Conservation (phyloP, 352 stramenopile species). For the Phytophthora podocarpi region DNA sequence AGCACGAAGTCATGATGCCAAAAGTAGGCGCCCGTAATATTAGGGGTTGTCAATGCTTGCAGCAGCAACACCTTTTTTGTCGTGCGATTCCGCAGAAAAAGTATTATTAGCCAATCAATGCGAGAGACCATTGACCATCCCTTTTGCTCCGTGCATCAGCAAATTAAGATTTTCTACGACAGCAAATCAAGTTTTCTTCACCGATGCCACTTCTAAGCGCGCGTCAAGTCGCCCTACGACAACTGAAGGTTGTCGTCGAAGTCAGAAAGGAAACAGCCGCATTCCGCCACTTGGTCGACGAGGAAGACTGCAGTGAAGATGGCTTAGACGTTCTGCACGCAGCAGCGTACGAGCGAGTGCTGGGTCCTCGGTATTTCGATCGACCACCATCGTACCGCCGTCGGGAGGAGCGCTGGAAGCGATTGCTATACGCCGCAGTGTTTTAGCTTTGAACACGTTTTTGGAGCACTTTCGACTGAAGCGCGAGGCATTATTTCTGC, state of each 20-base stretch:
- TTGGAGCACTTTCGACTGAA: neutral
- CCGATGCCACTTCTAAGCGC: neutral
- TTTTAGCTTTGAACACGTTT: neutral
- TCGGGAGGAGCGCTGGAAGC: neutral
- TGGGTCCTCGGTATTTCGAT: neutral
- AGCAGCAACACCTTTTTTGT: neutral
- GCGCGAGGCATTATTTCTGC: neutral
- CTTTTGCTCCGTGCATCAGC: neutral
- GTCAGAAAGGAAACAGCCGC: neutral
- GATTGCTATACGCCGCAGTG: neutral
- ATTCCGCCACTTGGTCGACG: neutral
- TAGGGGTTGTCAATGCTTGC: neutral
- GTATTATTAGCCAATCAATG: neutral
- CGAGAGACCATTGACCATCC: neutral
- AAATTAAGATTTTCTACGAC: neutral
- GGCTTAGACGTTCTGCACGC: neutral
- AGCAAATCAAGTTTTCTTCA: neutral
- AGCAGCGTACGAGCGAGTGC: neutral
- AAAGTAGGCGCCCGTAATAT: neutral
- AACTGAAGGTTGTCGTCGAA: neutral
- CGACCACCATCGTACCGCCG: neutral
- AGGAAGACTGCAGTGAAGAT: neutral
- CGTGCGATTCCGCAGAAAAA: neutral
- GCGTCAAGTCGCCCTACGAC: neutral
- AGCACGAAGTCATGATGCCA: too few species aligned